Base-by-base conservation (phyloP, 2,329 filamentous ascomycete genomes). In the Calonectria hawksworthii region DNA sequence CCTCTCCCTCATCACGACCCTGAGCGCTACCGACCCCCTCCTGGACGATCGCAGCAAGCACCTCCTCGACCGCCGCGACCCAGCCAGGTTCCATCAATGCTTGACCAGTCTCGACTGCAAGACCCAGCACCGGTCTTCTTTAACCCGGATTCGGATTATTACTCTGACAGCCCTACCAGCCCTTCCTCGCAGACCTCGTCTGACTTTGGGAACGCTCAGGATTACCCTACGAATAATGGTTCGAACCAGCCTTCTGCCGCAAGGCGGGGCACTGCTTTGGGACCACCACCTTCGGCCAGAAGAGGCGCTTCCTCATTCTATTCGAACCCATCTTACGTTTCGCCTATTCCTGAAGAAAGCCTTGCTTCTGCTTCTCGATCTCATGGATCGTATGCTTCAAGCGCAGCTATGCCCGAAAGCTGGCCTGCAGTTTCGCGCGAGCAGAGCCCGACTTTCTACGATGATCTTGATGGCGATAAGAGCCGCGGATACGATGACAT, bases 291-390 rank as follows among this genome's bases (percentile, higher is more conserved):
- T 3, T 91, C 89, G 16, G 87, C 91, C 4, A 88, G 92, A 78
- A 86, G 92, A 77, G 92, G 91, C 1, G 89, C 88, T 34, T 93
- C 92, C 0, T 92, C 92, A 0, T 93, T 92, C 74, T 93, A 94
- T 79, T 94, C 93, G 3, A 90, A 89, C 76, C 85, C 88, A 16
- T 94, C 93, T 0, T 93, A 89, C 74, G 93, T 96, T 32, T 94
- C 94, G 0, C 94, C 94, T 0, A 96, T 96, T 68, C 93, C 92
- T 0, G 94, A 96, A 83, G 94, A 96, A 81, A 91, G 89, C 76
- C 88, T 90, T 0, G 87, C 89, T 30, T 86, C 89, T 0, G 87
- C 89, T 30, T 86, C 89, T 4, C 86, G 88, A 69, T 92, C 92
- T 0, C 90, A 92, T 81, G 88, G 88, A 34, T 95, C 94, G 0